Conservation (phyloP, 78 protist genomes). For the Polysphondylium violaceum region DNA sequence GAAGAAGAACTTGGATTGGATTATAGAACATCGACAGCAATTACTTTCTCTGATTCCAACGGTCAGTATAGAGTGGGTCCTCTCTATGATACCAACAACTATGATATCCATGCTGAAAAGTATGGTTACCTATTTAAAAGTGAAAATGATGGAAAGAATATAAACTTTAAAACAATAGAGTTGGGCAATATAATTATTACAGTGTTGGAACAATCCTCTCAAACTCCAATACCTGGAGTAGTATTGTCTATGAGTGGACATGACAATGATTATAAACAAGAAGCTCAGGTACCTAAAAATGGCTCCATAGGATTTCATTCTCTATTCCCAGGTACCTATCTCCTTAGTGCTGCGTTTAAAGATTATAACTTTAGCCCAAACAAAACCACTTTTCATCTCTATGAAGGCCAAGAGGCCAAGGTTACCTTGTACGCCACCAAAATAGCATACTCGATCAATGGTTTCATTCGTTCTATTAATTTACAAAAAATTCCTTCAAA, state of each 20-base stretch:
- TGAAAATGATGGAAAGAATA: not conserved
- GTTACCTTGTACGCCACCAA: constrained; percentile 13
- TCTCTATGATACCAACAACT: constrained; percentile 4
- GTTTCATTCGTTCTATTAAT: constrained; percentile 5
- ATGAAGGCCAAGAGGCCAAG: constrained; percentile 8
- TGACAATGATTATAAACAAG: constrained; percentile 4
- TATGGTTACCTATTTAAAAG: constrained; percentile 23
- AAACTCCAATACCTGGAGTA: constrained; percentile 29
- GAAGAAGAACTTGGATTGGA: not conserved
- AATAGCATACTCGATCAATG: constrained; percentile 31
- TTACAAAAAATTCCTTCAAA: too few relatives aligned
- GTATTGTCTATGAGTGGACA: constrained; percentile 36
- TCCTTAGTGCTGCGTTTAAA: constrained; percentile 9
- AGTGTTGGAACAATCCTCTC: not conserved
- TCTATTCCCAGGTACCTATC: constrained; percentile 32
- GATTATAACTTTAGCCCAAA: constrained; percentile 30
- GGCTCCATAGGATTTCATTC: constrained; percentile 5
- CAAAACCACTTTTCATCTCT: not conserved
- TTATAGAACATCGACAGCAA: too few relatives aligned
- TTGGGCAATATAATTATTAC: constrained; percentile 3
- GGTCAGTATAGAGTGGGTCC: constrained; percentile 38
- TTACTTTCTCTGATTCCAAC: not conserved
- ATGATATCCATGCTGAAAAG: constrained; percentile 12
- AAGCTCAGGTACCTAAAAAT: not conserved
- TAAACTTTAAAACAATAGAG: constrained; percentile 32